phyloP scores from a whole-genome alignment of 768 basidiomycete species.

The Lepiota brunneoincarnata region DNA sequence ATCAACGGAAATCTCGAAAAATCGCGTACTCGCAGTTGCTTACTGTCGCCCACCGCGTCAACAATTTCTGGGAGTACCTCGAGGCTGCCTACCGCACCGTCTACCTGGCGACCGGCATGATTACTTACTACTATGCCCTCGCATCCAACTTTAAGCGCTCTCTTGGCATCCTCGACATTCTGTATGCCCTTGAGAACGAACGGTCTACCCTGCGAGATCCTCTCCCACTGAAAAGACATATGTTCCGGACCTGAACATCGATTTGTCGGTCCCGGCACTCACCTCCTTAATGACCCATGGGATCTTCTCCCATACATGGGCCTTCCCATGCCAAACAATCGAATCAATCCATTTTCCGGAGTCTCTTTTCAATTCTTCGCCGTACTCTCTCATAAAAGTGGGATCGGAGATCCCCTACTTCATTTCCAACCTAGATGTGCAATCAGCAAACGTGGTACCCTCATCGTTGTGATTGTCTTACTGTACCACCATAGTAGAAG shows the following conservation, averaged over 20 bases:
- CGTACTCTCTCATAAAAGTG: slow-evolving; percentile 47
- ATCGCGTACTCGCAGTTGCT: slow-evolving; percentile 10
- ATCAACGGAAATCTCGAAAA: not conserved
- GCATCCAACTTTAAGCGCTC: slow-evolving; percentile 43
- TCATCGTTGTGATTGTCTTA: not conserved
- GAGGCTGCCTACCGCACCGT: slow-evolving; percentile 51
- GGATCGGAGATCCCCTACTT: slow-evolving; percentile 47
- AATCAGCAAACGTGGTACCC: not conserved
- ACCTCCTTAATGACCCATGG: slow-evolving; percentile 45
- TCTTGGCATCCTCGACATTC: slow-evolving; percentile 42
- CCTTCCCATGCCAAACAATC: slow-evolving; percentile 48
- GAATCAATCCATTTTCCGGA: slow-evolving; percentile 48
- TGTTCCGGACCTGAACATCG: not conserved
- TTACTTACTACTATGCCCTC: slow-evolving; percentile 57
- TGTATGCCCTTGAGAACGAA: slow-evolving; percentile 57
- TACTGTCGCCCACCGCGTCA: slow-evolving; percentile 49
- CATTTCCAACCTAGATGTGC: slow-evolving; percentile 36
- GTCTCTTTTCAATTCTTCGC: slow-evolving; percentile 35
- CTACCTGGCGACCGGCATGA: slow-evolving; percentile 55
- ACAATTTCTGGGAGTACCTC: slow-evolving; percentile 49
- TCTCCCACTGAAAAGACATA: slow-evolving; percentile 35
- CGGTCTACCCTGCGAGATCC: slow-evolving; percentile 44
- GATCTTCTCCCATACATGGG: slow-evolving; percentile 51
- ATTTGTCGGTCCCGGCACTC: not conserved
- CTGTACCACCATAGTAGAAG: slow-evolving; percentile 38